Evolutionary conservation across 495 filamentous ascomycete species (phyloP), one percentile per base, ranked within the genome.

Genomic region (Pseudomonodictys pantanalensis): DNA sequence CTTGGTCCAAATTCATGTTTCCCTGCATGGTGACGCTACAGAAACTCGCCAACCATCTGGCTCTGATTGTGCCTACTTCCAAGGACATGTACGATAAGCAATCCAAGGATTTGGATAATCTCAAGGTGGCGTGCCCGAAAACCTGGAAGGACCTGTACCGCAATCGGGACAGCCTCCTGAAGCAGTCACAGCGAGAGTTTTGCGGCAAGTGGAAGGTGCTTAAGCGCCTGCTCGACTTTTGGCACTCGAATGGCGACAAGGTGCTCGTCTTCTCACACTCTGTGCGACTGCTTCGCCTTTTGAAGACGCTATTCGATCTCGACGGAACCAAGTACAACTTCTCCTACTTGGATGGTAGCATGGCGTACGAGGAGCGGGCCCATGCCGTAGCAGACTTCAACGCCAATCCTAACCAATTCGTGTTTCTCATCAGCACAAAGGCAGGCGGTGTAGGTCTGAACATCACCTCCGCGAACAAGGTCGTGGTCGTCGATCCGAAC

Each of bases 121-220:
- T 97, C 12, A 79, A 92, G 68, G 80, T 83, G 4, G 88, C 88
- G 26, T 71, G 92, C 0, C 93, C 93, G 0, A 73, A 88, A 38
- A 72, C 80, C 17, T 98, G 91, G 91, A 76, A 85, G 61, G 76
- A 85, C 12, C 79, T 97, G 1, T 95, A 89, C 65, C 75, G 76
- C 10, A 83, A 83, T 20, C 81, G 89, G 53, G 90, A 97, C 49
- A 88, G 83, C 0, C 84, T 97, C 51, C 72, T 88, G 35, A 91
- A 86, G 69, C 90, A 88, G 62, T 84, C 92, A 17, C 92, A 96
- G 58, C 87, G 89, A 0, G 89, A 96, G 49, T 96, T 92, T 64
- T 98, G 93, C 67, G 93, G 93, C 2, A 98, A 98, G 72, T 98
- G 93, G 93, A 91, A 91, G 72, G 83, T 97, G 17, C 76, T 98